Evolutionary conservation across 352 stramenopile genomes (phyloP).

Genomic region (Phytophthora lateralis): DNA sequence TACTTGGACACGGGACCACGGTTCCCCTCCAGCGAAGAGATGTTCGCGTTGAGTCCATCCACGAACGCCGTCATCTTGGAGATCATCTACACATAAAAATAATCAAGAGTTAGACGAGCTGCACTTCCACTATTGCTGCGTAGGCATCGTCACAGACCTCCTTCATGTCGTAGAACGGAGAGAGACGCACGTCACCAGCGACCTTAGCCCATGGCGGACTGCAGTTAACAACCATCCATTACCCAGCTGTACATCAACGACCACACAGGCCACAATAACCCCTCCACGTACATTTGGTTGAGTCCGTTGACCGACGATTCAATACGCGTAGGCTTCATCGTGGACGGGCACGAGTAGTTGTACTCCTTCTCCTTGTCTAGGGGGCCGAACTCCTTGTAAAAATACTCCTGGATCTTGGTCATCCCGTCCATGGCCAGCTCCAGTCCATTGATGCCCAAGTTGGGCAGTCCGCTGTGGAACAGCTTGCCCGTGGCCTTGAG

Average conservation of each 20-base stretch:
- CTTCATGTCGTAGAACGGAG: conserved; percentile 93
- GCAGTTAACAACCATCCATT: background rate
- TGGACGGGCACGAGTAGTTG: conserved; percentile 90
- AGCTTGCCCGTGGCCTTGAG: conserved; percentile 92
- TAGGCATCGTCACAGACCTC: conserved; percentile 46
- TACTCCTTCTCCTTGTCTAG: conserved; percentile 87
- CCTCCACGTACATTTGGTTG: conserved; percentile 72
- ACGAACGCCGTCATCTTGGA: conserved; percentile 86
- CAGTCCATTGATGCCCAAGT: conserved; percentile 90
- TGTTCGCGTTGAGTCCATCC: conserved; percentile 85
- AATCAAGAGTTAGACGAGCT: background rate
- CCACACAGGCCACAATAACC: too few relatives aligned
- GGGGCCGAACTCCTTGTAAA: conserved; percentile 90
- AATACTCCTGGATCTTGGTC: conserved; percentile 85
- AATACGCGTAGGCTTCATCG: conserved; percentile 89
- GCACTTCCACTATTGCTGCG: background rate
- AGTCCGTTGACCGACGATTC: conserved; percentile 79
- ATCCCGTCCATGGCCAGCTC: conserved; percentile 90
- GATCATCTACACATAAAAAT: conserved; percentile 48
- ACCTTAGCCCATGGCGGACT: conserved; percentile 91
- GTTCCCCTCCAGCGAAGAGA: conserved; percentile 78
- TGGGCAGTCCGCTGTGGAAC: conserved; percentile 91
- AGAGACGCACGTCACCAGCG: conserved; percentile 90
- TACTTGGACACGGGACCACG: conserved; percentile 93
- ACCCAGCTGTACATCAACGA: too few relatives aligned